Evolutionary conservation across 1,284 basidiomycete genomes (phyloP).

Genomic region (Moesziomyces parantarcticus): DNA sequence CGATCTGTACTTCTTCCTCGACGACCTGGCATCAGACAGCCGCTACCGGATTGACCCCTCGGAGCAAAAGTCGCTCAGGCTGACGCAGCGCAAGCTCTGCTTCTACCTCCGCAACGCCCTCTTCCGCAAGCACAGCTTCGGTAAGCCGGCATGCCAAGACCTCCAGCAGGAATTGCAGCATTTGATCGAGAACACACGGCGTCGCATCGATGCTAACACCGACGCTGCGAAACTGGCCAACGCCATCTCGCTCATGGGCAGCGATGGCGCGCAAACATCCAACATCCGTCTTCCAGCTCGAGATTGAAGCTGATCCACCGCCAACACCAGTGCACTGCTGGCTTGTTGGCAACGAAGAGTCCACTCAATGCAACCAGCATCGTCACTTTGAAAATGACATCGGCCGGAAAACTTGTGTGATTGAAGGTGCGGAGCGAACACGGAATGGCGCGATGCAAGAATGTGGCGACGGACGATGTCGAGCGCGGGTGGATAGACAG

Average conservation of each 20-base stretch:
- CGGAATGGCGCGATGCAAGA: no score
- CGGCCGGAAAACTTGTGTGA: no score
- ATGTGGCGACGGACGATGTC: no score
- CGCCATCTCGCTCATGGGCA: conserved; percentile 13
- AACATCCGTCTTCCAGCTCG: background rate
- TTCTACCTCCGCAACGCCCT: conserved; percentile 28
- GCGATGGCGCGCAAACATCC: background rate
- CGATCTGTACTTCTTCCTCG: conserved; percentile 29
- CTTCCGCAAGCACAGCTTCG: background rate
- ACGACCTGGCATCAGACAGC: background rate
- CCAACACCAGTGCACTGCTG: background rate
- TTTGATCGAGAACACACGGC: background rate
- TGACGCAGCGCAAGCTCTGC: conserved; percentile 34
- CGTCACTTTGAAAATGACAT: no score
- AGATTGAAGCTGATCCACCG: background rate
- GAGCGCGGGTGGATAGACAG: background rate
- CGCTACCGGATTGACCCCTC: background rate
- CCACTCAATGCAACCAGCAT: no score
- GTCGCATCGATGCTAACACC: conserved; percentile 1
- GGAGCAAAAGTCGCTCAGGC: conserved; percentile 8
- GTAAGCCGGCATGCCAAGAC: background rate
- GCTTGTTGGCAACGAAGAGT: no score
- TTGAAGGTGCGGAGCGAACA: no score
- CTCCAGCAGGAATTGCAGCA: conserved; percentile 9
- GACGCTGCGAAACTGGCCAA: conserved; percentile 30